phyloP scores from a whole-genome alignment of 257 asterid genomes.

The Primulina eburnea region DNA sequence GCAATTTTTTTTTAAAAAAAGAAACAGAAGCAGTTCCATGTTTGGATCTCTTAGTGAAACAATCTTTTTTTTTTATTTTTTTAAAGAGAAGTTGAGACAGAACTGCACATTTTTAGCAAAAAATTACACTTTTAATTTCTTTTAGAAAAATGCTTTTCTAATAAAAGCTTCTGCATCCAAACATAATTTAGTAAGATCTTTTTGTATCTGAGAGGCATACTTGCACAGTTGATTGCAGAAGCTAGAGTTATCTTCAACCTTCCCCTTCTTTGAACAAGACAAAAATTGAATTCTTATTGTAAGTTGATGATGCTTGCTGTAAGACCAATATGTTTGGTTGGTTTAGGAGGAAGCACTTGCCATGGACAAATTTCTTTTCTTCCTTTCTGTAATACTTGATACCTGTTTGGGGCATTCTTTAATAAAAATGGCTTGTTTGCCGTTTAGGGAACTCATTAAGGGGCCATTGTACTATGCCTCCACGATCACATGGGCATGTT shows the following conservation, averaged over 20 bases:
- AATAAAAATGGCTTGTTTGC: neutral
- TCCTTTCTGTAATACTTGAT: neutral
- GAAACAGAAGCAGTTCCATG: neutral
- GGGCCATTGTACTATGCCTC: constrained; percentile 46
- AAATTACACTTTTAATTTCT: neutral
- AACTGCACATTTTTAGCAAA: no score
- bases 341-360: neutral
- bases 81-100: neutral
- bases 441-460: constrained; percentile 47
- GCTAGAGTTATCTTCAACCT: neutral
- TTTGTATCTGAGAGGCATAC: neutral
- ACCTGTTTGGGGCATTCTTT: no score
- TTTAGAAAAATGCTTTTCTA: neutral
- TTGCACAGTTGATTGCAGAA: neutral
- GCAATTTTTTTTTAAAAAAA: neutral
- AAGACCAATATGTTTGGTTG: neutral
- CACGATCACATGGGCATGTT: constrained; percentile 37
- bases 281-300: neutral
- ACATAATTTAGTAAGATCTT: neutral
- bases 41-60: neutral
- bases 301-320: neutral
- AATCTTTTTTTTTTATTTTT: no score
- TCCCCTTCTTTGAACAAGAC: neutral
- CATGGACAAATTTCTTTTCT: neutral
- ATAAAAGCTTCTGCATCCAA: neutral